Evolutionary conservation across 208 protist species (phyloP).

Genomic region (Paratrypanosoma confusum): DNA sequence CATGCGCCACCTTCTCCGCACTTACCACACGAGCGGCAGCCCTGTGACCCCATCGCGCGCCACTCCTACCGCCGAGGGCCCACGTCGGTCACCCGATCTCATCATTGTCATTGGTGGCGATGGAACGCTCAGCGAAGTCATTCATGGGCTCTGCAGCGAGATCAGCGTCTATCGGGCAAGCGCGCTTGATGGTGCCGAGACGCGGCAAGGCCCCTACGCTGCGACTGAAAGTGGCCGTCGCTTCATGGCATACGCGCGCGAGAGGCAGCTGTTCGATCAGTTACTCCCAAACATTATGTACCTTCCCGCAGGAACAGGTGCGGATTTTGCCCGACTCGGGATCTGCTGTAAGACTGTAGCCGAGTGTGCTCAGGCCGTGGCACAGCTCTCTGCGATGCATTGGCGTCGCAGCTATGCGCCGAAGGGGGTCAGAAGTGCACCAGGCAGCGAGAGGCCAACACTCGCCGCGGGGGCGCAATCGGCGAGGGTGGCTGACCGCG

Average conservation of each 20-base stretch:
- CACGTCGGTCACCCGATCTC: conserved; percentile 28
- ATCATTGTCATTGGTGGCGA: conserved; percentile 62
- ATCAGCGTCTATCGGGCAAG: too few relatives aligned
- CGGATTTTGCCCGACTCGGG: conserved; percentile 60
- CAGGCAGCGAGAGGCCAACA: too few relatives aligned
- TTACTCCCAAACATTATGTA: conserved; percentile 64
- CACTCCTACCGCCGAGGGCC: too few relatives aligned
- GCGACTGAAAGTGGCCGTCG: neutral
- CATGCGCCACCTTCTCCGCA: too few relatives aligned
- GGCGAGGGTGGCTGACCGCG: too few relatives aligned
- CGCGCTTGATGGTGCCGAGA: neutral
- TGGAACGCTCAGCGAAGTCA: conserved; percentile 66
- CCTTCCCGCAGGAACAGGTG: conserved; percentile 47
- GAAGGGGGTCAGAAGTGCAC: too few relatives aligned
- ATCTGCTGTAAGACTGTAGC: conserved; percentile 36
- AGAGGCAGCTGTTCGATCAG: conserved; percentile 36
- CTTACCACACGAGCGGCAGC: too few relatives aligned
- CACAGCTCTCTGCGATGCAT: too few relatives aligned
- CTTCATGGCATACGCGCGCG: conserved; percentile 4
- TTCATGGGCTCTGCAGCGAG: conserved; percentile 63
- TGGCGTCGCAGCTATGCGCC: too few relatives aligned
- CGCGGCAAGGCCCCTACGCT: neutral
- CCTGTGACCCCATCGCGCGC: too few relatives aligned
- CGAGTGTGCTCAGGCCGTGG: too few relatives aligned
- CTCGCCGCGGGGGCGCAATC: too few relatives aligned